phyloP scores from a whole-genome alignment of 768 basidiomycete species.

The Calocybe indica region DNA sequence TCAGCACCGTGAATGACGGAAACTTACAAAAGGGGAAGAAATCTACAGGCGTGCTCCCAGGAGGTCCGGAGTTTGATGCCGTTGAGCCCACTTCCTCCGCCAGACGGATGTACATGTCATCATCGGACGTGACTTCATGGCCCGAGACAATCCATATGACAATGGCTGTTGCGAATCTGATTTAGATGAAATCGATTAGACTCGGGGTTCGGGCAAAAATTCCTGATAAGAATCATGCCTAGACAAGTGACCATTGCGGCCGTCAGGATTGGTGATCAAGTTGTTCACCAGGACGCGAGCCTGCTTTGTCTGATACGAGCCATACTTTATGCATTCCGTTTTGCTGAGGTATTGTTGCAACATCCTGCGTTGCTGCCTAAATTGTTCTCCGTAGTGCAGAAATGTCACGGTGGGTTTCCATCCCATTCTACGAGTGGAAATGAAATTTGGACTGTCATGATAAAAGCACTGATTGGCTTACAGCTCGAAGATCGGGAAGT shows the following conservation, averaged over 20 bases:
- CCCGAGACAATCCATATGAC: slow-evolving; percentile 17
- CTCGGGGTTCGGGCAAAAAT: not conserved
- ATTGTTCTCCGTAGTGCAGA: slow-evolving; percentile 9
- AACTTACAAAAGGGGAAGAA: slow-evolving; percentile 17
- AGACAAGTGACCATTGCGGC: slow-evolving; percentile 11
- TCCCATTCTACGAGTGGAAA: slow-evolving; percentile 2
- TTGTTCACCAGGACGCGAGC: slow-evolving; percentile 12
- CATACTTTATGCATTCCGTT: slow-evolving; percentile 4
- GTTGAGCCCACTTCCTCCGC: slow-evolving; percentile 11
- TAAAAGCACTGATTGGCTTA: not conserved
- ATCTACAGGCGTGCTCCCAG: slow-evolving; percentile 14
- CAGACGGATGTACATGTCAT: slow-evolving; percentile 17
- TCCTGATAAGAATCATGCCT: not conserved
- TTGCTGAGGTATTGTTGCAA: slow-evolving; percentile 9
- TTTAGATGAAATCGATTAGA: not conserved
- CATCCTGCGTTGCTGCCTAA: slow-evolving; percentile 9
- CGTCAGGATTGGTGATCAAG: slow-evolving; percentile 8
- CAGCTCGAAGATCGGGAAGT: not conserved
- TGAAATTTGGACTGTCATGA: no score
- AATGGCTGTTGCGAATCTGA: slow-evolving; percentile 18
- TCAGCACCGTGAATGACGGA: not conserved
- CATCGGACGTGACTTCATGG: slow-evolving; percentile 13
- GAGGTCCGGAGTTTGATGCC: slow-evolving; percentile 9
- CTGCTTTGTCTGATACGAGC: slow-evolving; percentile 7
- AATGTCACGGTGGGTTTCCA: slow-evolving; percentile 5